Evolutionary conservation across 805 yeast genomes (phyloP).

Genomic region (Teunomyces barrocoloradensis): DNA sequence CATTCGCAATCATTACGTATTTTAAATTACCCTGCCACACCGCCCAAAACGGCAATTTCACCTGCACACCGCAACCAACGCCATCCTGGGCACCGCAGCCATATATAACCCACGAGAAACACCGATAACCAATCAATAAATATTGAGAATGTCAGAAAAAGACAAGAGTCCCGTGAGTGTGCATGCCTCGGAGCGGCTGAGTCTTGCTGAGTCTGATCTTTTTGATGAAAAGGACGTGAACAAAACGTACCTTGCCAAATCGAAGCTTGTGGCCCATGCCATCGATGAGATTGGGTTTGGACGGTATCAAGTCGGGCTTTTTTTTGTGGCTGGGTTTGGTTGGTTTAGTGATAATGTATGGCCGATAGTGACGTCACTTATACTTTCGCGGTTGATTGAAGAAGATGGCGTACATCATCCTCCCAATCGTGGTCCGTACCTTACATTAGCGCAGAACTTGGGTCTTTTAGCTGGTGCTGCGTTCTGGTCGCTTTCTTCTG

Average conservation of each 20-base stretch:
- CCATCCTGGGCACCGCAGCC: background rate
- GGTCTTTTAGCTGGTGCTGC: constrained; percentile 24
- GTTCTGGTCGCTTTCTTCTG: constrained; percentile 23
- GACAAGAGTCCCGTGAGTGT: background rate
- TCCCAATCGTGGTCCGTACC: constrained; percentile 28
- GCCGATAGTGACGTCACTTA: constrained; percentile 36
- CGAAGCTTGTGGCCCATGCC: constrained; percentile 36
- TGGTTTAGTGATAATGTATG: constrained; percentile 41
- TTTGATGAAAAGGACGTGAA: constrained; percentile 9
- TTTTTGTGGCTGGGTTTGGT: constrained; percentile 26
- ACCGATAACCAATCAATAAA: too few relatives aligned
- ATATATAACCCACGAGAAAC: too few relatives aligned
- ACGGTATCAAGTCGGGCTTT: constrained; percentile 21
- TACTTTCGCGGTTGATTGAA: constrained; percentile 30
- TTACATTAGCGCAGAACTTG: constrained; percentile 38
- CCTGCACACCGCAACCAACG: background rate
- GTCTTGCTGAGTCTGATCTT: constrained; percentile 6
- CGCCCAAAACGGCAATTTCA: background rate
- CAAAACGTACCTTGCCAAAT: constrained; percentile 12
- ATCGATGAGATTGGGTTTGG: constrained; percentile 39
- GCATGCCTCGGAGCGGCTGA: background rate
- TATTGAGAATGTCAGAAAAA: background rate
- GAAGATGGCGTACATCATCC: constrained; percentile 38
- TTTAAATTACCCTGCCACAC: background rate
- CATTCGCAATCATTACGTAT: background rate